phyloP scores from a whole-genome alignment of 371 early-diverging fungal genomes.

The Mortierella sp. region DNA sequence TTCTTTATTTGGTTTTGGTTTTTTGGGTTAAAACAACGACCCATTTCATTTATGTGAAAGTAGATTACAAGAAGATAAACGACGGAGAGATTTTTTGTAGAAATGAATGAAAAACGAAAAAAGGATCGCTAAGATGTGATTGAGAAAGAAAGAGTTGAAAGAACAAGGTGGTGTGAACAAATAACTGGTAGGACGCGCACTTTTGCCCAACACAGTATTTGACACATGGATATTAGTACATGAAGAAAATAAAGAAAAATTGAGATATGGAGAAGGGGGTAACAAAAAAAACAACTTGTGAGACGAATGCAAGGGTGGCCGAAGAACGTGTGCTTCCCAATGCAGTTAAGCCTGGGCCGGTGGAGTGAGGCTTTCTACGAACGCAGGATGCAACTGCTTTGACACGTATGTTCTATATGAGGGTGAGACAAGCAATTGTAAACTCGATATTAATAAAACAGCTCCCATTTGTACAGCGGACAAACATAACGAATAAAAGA shows the following conservation, averaged over 20 bases:
- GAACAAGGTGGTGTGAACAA: neutral
- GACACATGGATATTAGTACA: neutral
- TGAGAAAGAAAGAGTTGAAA: neutral
- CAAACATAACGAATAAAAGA: neutral
- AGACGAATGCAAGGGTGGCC: neutral
- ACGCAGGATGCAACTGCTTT: slow-evolving; percentile 52
- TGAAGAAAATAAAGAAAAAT: neutral
- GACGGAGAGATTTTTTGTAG: no score
- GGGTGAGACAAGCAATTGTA: neutral
- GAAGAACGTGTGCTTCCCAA: no score
- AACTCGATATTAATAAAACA: no score
- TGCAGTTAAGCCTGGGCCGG: neutral
- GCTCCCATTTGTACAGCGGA: no score
- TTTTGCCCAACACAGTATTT: neutral
- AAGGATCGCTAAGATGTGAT: neutral
- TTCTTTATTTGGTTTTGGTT: no score
- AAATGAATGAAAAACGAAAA: neutral
- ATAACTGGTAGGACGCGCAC: neutral
- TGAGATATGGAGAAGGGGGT: neutral
- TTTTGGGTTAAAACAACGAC: no score
- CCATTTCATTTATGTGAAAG: no score
- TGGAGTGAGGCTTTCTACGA: slow-evolving; percentile 22
- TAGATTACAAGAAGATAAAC: no score
- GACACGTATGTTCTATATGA: slow-evolving; percentile 40
- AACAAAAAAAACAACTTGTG: neutral